Conservation (phyloP, 805 yeast species). For the Teunomyces lycoperdinae region DNA sequence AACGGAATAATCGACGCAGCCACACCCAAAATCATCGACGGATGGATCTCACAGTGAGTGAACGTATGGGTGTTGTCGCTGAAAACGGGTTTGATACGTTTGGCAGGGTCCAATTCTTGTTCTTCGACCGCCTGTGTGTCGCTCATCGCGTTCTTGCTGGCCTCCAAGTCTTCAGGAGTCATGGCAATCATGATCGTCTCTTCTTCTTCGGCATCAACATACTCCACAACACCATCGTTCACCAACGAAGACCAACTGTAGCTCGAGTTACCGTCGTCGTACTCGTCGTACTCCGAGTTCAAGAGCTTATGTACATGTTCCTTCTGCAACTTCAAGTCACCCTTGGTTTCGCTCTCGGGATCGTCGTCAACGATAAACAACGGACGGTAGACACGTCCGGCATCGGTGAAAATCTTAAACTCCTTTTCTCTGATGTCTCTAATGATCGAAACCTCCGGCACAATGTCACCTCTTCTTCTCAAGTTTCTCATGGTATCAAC, state of each 20-base stretch:
- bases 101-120: slow-evolving; percentile 66
- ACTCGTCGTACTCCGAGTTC: slow-evolving; percentile 62
- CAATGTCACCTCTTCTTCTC: slow-evolving; percentile 92
- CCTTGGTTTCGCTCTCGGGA: slow-evolving; percentile 60
- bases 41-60: slow-evolving; percentile 99
- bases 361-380: slow-evolving; percentile 90
- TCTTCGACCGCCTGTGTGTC: slow-evolving; percentile 42
- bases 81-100: slow-evolving; percentile 74
- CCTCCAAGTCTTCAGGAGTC: slow-evolving; percentile 95
- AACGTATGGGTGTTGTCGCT: slow-evolving; percentile 65
- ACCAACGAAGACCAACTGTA: slow-evolving; percentile 87
- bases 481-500: slow-evolving; percentile 87
- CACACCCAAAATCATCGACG: slow-evolving; percentile 97
- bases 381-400: slow-evolving; percentile 98
- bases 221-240: slow-evolving; percentile 86
- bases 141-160: slow-evolving; percentile 45
- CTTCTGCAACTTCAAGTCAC: slow-evolving; percentile 80
- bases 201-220: slow-evolving; percentile 98
- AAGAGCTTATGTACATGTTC: slow-evolving; percentile 75
- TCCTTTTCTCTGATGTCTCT: slow-evolving; percentile 97
- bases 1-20: slow-evolving; percentile 98
- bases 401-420: slow-evolving; percentile 94
- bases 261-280: slow-evolving; percentile 45
- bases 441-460: slow-evolving; percentile 94
- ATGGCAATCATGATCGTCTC: slow-evolving; percentile 98